Conservation (phyloP, 1,139 yeast genomes). For the Nakaseomyces glabratus region DNA sequence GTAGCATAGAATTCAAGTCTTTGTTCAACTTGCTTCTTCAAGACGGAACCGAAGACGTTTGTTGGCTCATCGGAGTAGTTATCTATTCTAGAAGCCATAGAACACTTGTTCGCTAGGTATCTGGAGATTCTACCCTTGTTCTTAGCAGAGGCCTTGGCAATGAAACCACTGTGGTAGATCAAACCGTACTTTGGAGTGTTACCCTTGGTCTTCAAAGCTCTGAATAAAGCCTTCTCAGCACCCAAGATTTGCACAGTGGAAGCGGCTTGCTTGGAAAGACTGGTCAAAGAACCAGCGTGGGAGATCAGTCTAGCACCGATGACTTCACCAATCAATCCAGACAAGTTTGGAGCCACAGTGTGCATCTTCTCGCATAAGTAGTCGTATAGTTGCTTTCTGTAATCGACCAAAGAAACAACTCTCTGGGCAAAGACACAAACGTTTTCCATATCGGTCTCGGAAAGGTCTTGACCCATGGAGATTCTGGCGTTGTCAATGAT, state of each 20-base stretch:
- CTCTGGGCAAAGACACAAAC: constrained; percentile 88
- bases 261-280: constrained; percentile 95
- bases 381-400: constrained; percentile 79
- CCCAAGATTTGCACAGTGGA: constrained; percentile 97
- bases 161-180: constrained; percentile 92
- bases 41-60: constrained; percentile 78
- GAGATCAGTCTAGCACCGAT: constrained; percentile 98
- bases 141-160: constrained; percentile 93
- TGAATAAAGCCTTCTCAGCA: constrained; percentile 97
- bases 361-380: constrained; percentile 93
- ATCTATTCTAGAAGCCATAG: constrained; percentile 97
- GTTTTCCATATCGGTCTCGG: constrained; percentile 87
- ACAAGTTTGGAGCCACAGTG: constrained; percentile 94
- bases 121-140: constrained; percentile 99
- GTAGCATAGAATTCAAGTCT: constrained; percentile 92
- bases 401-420: constrained; percentile 86
- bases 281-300: constrained; percentile 95
- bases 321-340: constrained; percentile 95
- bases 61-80: constrained; percentile 84
- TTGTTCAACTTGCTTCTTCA: constrained; percentile 96
- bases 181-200: constrained; percentile 98
- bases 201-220: constrained; percentile 97
- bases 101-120: constrained; percentile 96
- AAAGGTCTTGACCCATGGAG: constrained; percentile 98
- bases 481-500: constrained; percentile 87